Conservation (phyloP, 306 rosid genomes). For the peach (Prunus persica) region DNA sequence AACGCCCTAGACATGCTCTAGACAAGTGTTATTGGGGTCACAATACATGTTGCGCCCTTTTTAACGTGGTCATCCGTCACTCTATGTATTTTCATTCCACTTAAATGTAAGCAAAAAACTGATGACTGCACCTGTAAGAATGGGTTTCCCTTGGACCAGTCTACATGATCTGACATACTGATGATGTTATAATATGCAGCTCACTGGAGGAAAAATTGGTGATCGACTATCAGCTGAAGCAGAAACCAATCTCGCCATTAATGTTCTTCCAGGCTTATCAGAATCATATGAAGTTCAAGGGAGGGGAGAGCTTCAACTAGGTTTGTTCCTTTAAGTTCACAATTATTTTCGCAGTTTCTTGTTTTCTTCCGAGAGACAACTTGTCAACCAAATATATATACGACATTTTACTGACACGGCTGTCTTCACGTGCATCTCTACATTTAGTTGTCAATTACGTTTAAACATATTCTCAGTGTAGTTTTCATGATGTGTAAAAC, state of each 20-base stretch:
- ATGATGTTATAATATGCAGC: conserved; percentile 42
- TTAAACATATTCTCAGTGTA: conserved; percentile 18
- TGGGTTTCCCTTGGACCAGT: not conserved
- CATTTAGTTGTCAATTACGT: not conserved
- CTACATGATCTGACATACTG: conserved; percentile 28
- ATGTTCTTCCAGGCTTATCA: conserved; percentile 89
- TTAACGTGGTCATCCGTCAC: not conserved
- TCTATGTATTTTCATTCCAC: not conserved
- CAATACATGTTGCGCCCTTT: not conserved
- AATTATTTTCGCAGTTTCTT: conserved; percentile 15
- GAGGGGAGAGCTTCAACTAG: conserved; percentile 98
- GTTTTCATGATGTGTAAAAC: conserved; percentile 34
- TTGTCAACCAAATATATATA: not conserved
- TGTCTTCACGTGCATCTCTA: conserved; percentile 1
- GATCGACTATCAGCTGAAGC: conserved; percentile 88
- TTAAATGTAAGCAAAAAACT: not conserved
- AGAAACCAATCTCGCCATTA: conserved; percentile 96
- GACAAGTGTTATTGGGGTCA: not conserved
- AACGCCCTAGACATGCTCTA: not conserved
- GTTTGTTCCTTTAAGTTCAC: conserved; percentile 45
- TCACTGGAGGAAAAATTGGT: conserved; percentile 93
- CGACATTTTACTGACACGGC: not conserved
- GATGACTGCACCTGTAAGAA: not conserved
- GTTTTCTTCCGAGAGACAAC: conserved; percentile 1
- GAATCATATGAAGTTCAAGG: conserved; percentile 98